Conservation (phyloP, 768 basidiomycete species). For the Kwoniella bestiolae region DNA sequence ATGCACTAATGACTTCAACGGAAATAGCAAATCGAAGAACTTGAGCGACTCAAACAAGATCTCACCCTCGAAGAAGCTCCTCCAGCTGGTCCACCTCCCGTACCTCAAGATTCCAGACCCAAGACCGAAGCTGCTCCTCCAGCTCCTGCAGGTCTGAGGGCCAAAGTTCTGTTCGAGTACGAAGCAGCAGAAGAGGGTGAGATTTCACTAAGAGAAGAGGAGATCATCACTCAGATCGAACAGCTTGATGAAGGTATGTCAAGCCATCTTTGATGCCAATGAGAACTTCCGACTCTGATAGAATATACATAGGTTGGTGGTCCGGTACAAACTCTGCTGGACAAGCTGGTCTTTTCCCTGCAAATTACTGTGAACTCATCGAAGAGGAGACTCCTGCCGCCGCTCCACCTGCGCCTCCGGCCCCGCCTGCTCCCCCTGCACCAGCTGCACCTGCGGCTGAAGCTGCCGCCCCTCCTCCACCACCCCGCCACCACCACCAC, state of each 20-base stretch:
- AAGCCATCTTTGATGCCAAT: not conserved
- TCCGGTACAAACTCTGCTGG: constrained; percentile 72
- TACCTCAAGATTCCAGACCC: constrained; percentile 55
- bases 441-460: constrained; percentile 56
- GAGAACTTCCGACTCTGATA: not conserved
- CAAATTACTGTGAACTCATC: constrained; percentile 84
- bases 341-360: constrained; percentile 83
- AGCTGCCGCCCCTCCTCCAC: constrained; percentile 59
- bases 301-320: constrained; percentile 73
- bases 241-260: constrained; percentile 71
- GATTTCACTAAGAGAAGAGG: constrained; percentile 76
- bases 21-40: constrained; percentile 48
- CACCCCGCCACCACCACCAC: constrained; percentile 50
- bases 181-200: constrained; percentile 82
- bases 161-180: constrained; percentile 80
- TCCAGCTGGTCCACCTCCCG: constrained; percentile 48
- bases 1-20: not conserved
- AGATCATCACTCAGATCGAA: constrained; percentile 79
- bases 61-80: constrained; percentile 47
- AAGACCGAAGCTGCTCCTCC: constrained; percentile 45
- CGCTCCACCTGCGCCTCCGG: constrained; percentile 60
- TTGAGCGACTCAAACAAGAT: constrained; percentile 49
- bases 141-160: constrained; percentile 64
- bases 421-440: constrained; percentile 60
- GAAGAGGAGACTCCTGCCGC: constrained; percentile 61